Conservation (phyloP, 192 early-diverging fungal genomes). For the Coemansia brasiliensis region DNA sequence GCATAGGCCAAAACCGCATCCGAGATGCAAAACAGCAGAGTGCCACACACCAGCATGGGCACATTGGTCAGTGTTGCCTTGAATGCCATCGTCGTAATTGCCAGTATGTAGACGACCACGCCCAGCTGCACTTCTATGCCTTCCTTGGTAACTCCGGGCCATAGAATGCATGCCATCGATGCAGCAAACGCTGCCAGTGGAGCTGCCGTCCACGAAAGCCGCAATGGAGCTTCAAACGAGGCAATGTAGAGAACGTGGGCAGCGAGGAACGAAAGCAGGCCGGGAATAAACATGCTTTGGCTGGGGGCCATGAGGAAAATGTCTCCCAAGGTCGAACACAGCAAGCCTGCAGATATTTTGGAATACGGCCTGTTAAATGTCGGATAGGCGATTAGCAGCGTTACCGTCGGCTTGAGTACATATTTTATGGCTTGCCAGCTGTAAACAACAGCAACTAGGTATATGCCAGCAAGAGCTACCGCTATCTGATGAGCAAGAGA, state of each 20-base stretch:
- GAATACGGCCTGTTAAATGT: neutral
- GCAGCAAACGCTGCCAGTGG: constrained; percentile 25
- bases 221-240: constrained; percentile 16
- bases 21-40: constrained; percentile 46
- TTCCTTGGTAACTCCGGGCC: constrained; percentile 25
- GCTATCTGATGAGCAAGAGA: constrained; percentile 10
- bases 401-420: constrained; percentile 38
- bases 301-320: constrained; percentile 33
- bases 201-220: constrained; percentile 21
- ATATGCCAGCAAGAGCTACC: constrained; percentile 11
- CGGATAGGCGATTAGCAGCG: constrained; percentile 36
- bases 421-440: constrained; percentile 28
- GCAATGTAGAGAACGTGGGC: constrained; percentile 34
- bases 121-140: constrained; percentile 30
- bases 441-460: constrained; percentile 19
- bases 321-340: constrained; percentile 39
- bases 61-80: constrained; percentile 28
- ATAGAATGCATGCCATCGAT: constrained; percentile 20
- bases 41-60: constrained; percentile 19
- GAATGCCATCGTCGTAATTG: constrained; percentile 40
- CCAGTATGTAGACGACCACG: constrained; percentile 31
- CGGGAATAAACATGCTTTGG: constrained; percentile 38
- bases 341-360: constrained; percentile 22
- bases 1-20: constrained; percentile 48
- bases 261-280: constrained; percentile 36